Conservation (phyloP, 1,284 basidiomycete genomes). For the Porodaedalea pini region DNA sequence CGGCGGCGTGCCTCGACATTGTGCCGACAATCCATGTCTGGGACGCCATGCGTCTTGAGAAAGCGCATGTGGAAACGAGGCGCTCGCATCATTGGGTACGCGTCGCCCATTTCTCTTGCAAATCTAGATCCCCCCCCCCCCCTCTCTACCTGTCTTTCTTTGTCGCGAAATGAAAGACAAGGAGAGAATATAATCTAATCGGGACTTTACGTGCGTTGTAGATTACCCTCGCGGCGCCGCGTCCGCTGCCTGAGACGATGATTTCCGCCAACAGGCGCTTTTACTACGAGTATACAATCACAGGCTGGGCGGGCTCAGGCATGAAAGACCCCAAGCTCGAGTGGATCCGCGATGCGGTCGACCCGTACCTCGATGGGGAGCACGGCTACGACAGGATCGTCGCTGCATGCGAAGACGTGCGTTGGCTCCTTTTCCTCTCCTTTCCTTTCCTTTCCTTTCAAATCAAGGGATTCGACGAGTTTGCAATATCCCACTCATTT, state of each 20-base stretch:
- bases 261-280: conserved; percentile 24
- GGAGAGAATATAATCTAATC: no score
- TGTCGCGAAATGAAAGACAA: neutral
- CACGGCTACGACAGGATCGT: conserved; percentile 21
- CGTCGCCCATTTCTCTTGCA: neutral
- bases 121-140: neutral
- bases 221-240: conserved; percentile 29
- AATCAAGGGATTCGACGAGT: no score
- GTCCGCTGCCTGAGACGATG: conserved; percentile 28
- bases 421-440: conserved; percentile 3
- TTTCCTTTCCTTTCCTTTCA: neutral
- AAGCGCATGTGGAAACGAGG: conserved; percentile 24
- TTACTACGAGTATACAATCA: conserved; percentile 24
- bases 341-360: conserved; percentile 26
- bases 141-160: neutral
- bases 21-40: conserved; percentile 28
- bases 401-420: conserved; percentile 27
- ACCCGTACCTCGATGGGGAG: conserved; percentile 23
- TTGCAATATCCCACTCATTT: no score
- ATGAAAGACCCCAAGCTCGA: conserved; percentile 12
- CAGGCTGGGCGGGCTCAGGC: conserved; percentile 24
- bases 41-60: conserved; percentile 25
- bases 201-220: conserved; percentile 1
- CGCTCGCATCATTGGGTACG: conserved; percentile 27
- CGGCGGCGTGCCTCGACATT: conserved; percentile 28